Evolutionary conservation across 129 eudicot species (phyloP), one percentile per base, ranked within the genome.

Genomic region (Tagetes erecta): DNA sequence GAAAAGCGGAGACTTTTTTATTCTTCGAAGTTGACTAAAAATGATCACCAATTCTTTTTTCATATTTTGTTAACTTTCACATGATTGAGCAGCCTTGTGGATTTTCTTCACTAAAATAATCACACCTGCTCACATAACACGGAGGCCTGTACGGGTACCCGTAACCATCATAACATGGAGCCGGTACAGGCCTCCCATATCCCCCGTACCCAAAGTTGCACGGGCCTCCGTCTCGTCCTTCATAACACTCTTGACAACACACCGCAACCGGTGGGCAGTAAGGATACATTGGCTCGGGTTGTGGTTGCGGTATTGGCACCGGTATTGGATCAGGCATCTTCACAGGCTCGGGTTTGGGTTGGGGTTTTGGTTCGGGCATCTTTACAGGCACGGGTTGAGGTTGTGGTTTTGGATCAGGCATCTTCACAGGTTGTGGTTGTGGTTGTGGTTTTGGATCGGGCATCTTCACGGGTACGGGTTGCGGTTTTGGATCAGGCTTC

Each of bases 11-110:
- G 27, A 20, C 27, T 20, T 20, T 20, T 20, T 20, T 20, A 20
- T 20, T 20, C 27, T 20, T 20, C 27, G 27, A 20, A 20, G 27
- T 20, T 20, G 27, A 20, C 27, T 20, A 20, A 20, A 20, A 20
- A 20, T 20, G 27, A 20, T 20, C 27, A 20, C 27, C 27, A 20
- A 20, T 20, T 20, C 27, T 20, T 20, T 20, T 20, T 20, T 20
- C 27, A 20, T 20, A 20, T 20, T 20, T 20, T 20, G 27, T 20
- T 20, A 20, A 20, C 27, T 71, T 44, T 88, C 70, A 93, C 92
- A 93, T 87, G 64, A 93, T 83, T 12, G 86, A 78, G 84, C 98
- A 93, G 9, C 78, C 87, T 46, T 84, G 75, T 5, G 96, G 87
- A 68, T 86, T 92, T 33, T 92, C 96, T 71, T 93, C 98, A 67